Base-by-base conservation (phyloP, 2,329 filamentous ascomycete species). In the Pseudogymnoascus sp. region DNA sequence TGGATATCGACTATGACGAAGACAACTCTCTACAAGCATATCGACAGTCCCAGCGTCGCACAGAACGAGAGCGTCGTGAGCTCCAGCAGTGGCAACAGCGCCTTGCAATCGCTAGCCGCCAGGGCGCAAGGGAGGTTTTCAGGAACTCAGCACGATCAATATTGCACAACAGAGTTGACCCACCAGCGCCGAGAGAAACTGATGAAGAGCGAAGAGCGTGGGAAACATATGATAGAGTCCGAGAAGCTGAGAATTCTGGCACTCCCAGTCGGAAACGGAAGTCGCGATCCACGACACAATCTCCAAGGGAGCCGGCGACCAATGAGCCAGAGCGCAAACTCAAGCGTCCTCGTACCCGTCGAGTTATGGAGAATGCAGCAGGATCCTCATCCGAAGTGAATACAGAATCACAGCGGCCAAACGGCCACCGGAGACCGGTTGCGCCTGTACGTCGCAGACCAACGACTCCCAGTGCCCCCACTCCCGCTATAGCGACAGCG, bases 211-310 rank as follows among this genome's bases (percentile, higher is more conserved):
- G 88, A 61, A 82, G 86, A 63, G 91, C 93, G 3, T 97, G 93
- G 94, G 91, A 92, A 65, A 91, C 90, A 19, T 87, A 97, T 66
- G 92, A 97, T 68, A 90, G 88, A 73, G 92, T 90, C 45, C 84
- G 91, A 66, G 88, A 92, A 64, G 82, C 84, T 16, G 82, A 89
- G 66, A 80, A 76, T 52, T 73, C 76, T 28, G 74, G 70, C 60
- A 75, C 82, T 42, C 80, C 77, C 65, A 78, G 79, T 60, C 85
- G 90, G 64, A 92, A 96, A 76, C 85, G 92, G 60, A 94, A 91
- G 71, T 78, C 80, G 6, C 79, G 81, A 39, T 95, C 91, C 3
- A 79, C 82, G 1, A 89, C 88, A 11, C 82, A 83, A 9, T 92
- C 91, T 5, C 89, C 89, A 2, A 79, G 79, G 4, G 89, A 91